Conservation (phyloP, 148 eudicot genomes). For the Camellia granthamiana region DNA sequence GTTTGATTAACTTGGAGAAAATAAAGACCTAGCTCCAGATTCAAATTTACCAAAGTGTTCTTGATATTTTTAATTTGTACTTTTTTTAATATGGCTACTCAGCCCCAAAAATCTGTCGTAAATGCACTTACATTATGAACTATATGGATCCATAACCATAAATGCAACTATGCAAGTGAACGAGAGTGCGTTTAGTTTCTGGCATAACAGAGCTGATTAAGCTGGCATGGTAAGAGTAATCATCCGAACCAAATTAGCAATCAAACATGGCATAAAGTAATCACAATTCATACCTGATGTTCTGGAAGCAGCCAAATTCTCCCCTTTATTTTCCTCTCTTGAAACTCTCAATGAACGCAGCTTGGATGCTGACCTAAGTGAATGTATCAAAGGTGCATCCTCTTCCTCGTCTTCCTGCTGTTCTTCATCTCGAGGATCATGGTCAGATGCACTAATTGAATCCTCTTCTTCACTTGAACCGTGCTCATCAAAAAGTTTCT, state of each 20-base stretch:
- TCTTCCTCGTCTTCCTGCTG: slow-evolving; percentile 73
- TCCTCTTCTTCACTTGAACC: slow-evolving; percentile 93
- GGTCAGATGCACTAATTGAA: slow-evolving; percentile 71
- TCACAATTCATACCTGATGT: slow-evolving; percentile 41
- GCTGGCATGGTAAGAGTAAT: background rate
- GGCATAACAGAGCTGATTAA: background rate
- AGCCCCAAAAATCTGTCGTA: background rate
- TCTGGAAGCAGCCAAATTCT: slow-evolving; percentile 39
- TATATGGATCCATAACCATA: background rate
- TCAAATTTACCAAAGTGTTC: background rate
- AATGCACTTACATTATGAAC: background rate
- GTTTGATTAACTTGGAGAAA: no score
- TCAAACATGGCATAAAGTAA: background rate
- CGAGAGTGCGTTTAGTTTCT: background rate
- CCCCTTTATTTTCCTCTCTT: slow-evolving; percentile 37
- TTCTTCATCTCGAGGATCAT: slow-evolving; percentile 63
- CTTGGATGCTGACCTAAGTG: slow-evolving; percentile 67
- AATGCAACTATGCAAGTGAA: background rate
- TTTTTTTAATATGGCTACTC: background rate
- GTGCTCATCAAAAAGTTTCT: slow-evolving; percentile 80
- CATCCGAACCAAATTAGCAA: background rate
- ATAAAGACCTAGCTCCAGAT: no score
- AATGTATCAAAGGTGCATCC: slow-evolving; percentile 65
- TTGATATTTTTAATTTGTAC: background rate
- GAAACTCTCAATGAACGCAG: slow-evolving; percentile 55